Evolutionary conservation across 2,329 filamentous ascomycete species (phyloP).

Genomic region (Xylariaceae sp.): DNA sequence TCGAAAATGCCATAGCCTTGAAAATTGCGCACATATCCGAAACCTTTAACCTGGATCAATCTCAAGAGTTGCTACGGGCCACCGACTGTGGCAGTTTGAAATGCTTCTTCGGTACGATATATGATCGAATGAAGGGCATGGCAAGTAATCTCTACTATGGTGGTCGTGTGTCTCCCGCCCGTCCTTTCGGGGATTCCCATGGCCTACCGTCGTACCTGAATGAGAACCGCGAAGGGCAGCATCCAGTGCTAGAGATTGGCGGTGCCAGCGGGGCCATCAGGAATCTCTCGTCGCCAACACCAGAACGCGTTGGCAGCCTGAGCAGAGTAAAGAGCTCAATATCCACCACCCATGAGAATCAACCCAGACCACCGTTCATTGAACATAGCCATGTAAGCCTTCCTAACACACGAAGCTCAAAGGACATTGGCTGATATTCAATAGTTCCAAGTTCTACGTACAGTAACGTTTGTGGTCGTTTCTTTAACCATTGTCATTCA

Average conservation of each 20-base stretch:
- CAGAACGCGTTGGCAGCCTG: background rate
- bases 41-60: slow-evolving; percentile 33
- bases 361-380: background rate
- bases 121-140: slow-evolving; percentile 37
- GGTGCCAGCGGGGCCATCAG: background rate
- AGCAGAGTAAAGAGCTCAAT: background rate
- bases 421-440: slow-evolving; percentile 3
- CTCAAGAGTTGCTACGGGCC: slow-evolving; percentile 26
- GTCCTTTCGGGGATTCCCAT: slow-evolving; percentile 18
- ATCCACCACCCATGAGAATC: background rate
- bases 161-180: background rate
- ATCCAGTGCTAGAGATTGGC: slow-evolving; percentile 21
- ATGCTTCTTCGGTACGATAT: slow-evolving; percentile 41
- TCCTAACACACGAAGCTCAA: slow-evolving; percentile 4
- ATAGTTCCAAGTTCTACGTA: slow-evolving; percentile 8
- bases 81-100: slow-evolving; percentile 40
- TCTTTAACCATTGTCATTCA: slow-evolving; percentile 9
- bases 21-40: slow-evolving; percentile 41
- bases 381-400: slow-evolving; percentile 14
- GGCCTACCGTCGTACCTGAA: slow-evolving; percentile 26
- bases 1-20: slow-evolving; percentile 41
- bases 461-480: slow-evolving; percentile 5
- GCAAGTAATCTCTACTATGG: slow-evolving; percentile 34
- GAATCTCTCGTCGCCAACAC: background rate
- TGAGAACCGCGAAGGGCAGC: slow-evolving; percentile 18